Evolutionary conservation across 2,329 filamentous ascomycete genomes (phyloP).

Genomic region (Diplodia seriata): DNA sequence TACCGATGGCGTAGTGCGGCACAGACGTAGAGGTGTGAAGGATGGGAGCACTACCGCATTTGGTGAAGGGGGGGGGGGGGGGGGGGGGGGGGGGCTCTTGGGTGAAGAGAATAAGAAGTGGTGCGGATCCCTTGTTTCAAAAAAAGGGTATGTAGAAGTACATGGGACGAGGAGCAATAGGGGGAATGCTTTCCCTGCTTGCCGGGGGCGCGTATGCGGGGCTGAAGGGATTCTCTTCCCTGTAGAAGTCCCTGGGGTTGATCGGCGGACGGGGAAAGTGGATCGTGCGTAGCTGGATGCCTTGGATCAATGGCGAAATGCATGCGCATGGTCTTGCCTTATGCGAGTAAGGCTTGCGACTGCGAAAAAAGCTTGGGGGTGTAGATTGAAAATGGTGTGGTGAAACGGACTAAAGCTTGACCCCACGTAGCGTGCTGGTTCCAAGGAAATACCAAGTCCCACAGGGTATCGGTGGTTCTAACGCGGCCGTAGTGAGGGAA

Average conservation of each 20-base stretch:
- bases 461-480: not conserved
- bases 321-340: not conserved
- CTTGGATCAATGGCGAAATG: slow-evolving; percentile 1
- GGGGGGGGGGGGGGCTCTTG: not conserved
- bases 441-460: not conserved
- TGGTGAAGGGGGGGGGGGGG: not conserved
- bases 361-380: not conserved
- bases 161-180: not conserved
- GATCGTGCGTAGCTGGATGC: not conserved
- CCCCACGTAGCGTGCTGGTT: not conserved
- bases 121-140: not conserved
- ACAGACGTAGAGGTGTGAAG: not conserved
- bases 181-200: slow-evolving; percentile 1
- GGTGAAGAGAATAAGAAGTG: not conserved
- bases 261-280: not conserved
- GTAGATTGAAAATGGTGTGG: not conserved
- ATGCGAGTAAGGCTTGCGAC: not conserved
- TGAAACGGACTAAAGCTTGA: not conserved
- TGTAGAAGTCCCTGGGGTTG: not conserved
- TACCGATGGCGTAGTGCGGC: not conserved
- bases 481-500: not conserved
- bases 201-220: not conserved
- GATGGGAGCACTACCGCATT: not conserved
- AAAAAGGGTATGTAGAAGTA: not conserved
- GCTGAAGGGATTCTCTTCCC: not conserved